Base-by-base conservation (phyloP, 2,329 filamentous ascomycete genomes). In the Akanthomyces muscarius region DNA sequence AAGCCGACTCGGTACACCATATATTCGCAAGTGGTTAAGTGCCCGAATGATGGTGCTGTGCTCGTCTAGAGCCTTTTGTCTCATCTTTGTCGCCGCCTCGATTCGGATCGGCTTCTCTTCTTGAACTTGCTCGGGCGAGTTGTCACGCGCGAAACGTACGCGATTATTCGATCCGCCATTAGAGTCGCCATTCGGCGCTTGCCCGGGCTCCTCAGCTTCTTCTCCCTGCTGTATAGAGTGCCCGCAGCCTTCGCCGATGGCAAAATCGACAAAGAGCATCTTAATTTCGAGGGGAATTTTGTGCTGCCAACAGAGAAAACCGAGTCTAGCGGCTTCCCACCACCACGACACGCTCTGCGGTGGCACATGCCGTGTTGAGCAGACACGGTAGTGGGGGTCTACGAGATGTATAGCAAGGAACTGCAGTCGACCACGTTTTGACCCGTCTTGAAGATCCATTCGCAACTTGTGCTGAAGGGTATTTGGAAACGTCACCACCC, bases 291-390 rank as follows among this genome's bases (percentile, higher is more conserved):
- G 13, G 1, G 54, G 38, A 7, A 47, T 7, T 2, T 41, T 14
- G 5, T 33, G 23, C 8, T 41, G 30, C 5, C 13, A 7, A 2
- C 44, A 59, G 18, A 59, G 6, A 4, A 50, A 51, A 1, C 23
- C 45, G 4, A 59, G 30, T 10, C 23, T 41, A 4, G 44, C 33
- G 6, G 56, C 56, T 21, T 59, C 56, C 56, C 56, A 59, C 56
- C 56, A 59, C 56, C 45, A 59, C 11, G 38, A 3, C 10, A 57
- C 54, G n/a, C 54, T 57, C 54, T 59, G 56, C 16, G 45, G 56
- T 14, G 56, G 56, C 21, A 59, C 33, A 42, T 59, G 45, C 3
- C 25, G 28, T n/a, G 56, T 59, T 3, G 56, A 59, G 45, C 56
- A 41, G 21, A 59, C 13, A 16, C 38, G 7, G 18, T 59, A 59